Base-by-base conservation (phyloP, 495 filamentous ascomycete genomes). In the Aspergillus egyptiacus region DNA sequence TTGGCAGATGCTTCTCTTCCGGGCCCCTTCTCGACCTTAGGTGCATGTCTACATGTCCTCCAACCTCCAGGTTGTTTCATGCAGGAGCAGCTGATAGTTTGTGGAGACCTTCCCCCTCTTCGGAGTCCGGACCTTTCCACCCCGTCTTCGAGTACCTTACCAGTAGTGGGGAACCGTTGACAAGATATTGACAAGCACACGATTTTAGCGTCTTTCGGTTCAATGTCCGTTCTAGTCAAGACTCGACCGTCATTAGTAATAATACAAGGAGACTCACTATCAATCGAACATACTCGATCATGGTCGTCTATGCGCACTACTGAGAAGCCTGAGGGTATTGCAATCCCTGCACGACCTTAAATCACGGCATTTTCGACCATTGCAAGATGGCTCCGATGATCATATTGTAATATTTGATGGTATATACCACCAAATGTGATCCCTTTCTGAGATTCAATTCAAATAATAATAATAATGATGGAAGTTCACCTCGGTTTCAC, bases 31-130 rank as follows among this genome's bases (percentile, higher is more conserved):
- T n/a, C n/a, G n/a, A 18, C 15, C 15, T 33, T 27, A n/a, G 4
- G 14, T 17, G 11, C 28, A 6, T 33, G 17, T 10, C 20, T 17
- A 18, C 14, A 33, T 31, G 32, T 28, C 31, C 43, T 24, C 38
- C 14, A 28, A 23, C 50, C 10, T 38, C 42, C 46, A 41, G 46
- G 27, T n/a, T 55, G 58, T 63, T 65, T 65, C 63, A 63, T 56
- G 51, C 53, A 57, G 36, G 45, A 48, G 39, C 41, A 50, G 18
- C 13, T n/a, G n/a, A n/a, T n/a, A n/a, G n/a, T 35, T 15, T 36
- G 57, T 59, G 57, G 57, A 59, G 51, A 27, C 18, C 15, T 19
- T 27, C 34, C 42, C 49, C 37, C 50, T 42, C 30, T 27, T 35
- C 10, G 20, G n/a, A n/a, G n/a, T n/a, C n/a, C n/a, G n/a, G 18